A percentile compares a stretch with the other conserved stretches of the same genome.
Conservation (phyloP, 768 basidiomycete genomes). For the Boletus sensibilis region DNA sequence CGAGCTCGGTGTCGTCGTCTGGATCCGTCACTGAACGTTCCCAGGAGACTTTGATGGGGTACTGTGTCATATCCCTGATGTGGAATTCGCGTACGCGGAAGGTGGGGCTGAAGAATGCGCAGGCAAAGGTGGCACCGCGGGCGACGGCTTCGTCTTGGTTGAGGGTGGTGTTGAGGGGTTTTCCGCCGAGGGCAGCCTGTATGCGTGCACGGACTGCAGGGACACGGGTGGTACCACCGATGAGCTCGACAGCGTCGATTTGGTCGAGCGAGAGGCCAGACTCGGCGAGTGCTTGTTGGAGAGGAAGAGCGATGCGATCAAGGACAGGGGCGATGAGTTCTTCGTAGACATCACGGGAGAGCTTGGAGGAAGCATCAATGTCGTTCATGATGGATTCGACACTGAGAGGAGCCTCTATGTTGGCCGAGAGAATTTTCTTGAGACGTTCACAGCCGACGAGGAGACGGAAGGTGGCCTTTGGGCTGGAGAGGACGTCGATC, state of each 20-base stretch:
- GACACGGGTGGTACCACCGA: slow-evolving; percentile 91
- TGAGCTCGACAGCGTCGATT: slow-evolving; percentile 87
- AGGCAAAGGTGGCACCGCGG: slow-evolving; percentile 94
- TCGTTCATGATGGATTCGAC: slow-evolving; percentile 98
- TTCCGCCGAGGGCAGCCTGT: slow-evolving; percentile 77
- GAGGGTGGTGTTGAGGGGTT: slow-evolving; percentile 84
- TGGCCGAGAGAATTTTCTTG: slow-evolving; percentile 96
- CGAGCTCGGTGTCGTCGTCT: slow-evolving; percentile 88
- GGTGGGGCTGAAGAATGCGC: slow-evolving; percentile 94
- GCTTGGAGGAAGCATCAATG: slow-evolving; percentile 84
- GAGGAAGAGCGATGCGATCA: slow-evolving; percentile 69
- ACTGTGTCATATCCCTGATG: slow-evolving; percentile 80
- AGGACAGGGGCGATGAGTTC: slow-evolving; percentile 72
- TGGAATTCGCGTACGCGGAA: slow-evolving; percentile 98
- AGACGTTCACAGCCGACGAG: slow-evolving; percentile 85
- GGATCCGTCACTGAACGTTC: slow-evolving; percentile 67
- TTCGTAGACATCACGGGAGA: slow-evolving; percentile 84
- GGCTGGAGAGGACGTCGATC: slow-evolving; percentile 88
- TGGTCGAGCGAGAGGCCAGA: slow-evolving; percentile 81
- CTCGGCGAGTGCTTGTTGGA: slow-evolving; percentile 75
- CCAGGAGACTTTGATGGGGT: slow-evolving; percentile 93
- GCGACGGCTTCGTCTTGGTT: slow-evolving; percentile 98
- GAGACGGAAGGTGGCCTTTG: slow-evolving; percentile 93
- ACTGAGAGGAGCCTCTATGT: slow-evolving; percentile 81
- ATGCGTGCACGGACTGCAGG: slow-evolving; percentile 90